These are phyloP conservation scores for Patellifolia procumbens DNA, from an alignment of 179 eudicot species.

Conservation along the genomic window DNA sequence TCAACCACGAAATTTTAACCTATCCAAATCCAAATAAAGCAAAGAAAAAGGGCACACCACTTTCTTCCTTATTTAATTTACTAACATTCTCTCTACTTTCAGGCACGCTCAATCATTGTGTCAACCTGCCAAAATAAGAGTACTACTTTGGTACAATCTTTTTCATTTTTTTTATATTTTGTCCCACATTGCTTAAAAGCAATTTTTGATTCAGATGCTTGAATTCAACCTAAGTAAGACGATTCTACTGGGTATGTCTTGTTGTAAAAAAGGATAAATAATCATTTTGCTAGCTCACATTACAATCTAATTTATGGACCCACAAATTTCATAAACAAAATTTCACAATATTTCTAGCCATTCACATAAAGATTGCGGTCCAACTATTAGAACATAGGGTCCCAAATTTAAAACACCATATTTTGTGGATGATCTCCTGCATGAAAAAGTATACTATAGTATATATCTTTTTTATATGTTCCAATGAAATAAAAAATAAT, in stretches of 20 bases:
- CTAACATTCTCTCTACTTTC: neutral
- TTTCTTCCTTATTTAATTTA: neutral
- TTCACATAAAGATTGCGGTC: conserved; percentile 3
- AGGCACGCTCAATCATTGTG: conserved; percentile 48
- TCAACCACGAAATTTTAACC: neutral
- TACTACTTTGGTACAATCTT: neutral
- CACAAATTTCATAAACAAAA: neutral
- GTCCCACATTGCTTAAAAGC: conserved; percentile 39
- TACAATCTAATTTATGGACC: neutral
- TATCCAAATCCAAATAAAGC: neutral
- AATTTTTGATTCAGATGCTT: conserved; percentile 32
- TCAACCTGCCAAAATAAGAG: conserved; percentile 23
- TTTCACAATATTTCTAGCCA: conserved; percentile 3
- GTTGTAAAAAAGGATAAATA: conserved; percentile 15
- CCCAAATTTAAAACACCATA: neutral
- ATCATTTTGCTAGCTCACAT: conserved; percentile 22
- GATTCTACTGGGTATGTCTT: conserved; percentile 28
- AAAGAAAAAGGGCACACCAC: neutral
- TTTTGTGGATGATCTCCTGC: neutral
- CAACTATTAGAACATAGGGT: neutral
- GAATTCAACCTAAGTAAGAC: conserved; percentile 43
- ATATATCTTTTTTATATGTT: neutral
- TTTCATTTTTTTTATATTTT: too few relatives aligned
- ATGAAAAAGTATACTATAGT: neutral
- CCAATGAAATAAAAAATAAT: neutral